These are phyloP conservation scores for Pestalotiopsis sp. DNA, from an alignment of 2,329 filamentous ascomycete species.

Conservation along the genomic window DNA sequence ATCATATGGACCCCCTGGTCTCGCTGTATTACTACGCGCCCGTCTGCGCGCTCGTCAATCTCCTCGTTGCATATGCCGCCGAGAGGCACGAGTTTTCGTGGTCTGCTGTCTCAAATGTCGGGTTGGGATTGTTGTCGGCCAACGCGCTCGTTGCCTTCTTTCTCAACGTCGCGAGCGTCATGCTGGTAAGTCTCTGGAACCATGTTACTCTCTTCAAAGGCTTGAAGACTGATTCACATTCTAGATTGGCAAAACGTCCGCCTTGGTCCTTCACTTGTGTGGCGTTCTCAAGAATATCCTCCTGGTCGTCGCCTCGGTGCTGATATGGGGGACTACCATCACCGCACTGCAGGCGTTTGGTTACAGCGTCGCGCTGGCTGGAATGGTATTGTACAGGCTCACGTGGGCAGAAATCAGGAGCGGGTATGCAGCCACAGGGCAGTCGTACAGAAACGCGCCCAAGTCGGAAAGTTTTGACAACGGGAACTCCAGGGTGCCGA, in stretches of 20 bases:
- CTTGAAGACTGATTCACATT: not conserved
- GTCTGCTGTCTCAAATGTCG: conserved; percentile 71
- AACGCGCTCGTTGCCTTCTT: conserved; percentile 82
- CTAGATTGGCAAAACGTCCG: conserved; percentile 86
- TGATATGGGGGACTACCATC: conserved; percentile 78
- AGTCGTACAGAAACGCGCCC: not conserved
- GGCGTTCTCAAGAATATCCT: conserved; percentile 89
- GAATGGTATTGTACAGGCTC: conserved; percentile 53
- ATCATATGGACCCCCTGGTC: conserved; percentile 88
- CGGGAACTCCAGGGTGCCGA: not conserved
- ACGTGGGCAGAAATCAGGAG: conserved; percentile 19
- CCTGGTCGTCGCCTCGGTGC: conserved; percentile 74
- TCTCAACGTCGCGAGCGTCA: conserved; percentile 83
- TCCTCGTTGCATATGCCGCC: conserved; percentile 49
- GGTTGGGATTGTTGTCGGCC: conserved; percentile 65
- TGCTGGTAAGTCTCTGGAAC: conserved; percentile 63
- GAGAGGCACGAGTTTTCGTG: conserved; percentile 23
- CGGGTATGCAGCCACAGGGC: not conserved
- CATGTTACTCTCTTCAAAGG: not conserved
- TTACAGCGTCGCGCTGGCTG: conserved; percentile 69
- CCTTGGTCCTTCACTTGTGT: conserved; percentile 81
- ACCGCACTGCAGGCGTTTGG: conserved; percentile 73
- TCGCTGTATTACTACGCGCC: conserved; percentile 90
- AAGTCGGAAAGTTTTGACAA: not conserved
- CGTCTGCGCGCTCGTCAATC: conserved; percentile 81